A percentile compares a stretch with the other conserved stretches of the same genome.
Evolutionary conservation across 148 eudicot species (phyloP).

Genomic region (Arctostaphylos glauca): DNA sequence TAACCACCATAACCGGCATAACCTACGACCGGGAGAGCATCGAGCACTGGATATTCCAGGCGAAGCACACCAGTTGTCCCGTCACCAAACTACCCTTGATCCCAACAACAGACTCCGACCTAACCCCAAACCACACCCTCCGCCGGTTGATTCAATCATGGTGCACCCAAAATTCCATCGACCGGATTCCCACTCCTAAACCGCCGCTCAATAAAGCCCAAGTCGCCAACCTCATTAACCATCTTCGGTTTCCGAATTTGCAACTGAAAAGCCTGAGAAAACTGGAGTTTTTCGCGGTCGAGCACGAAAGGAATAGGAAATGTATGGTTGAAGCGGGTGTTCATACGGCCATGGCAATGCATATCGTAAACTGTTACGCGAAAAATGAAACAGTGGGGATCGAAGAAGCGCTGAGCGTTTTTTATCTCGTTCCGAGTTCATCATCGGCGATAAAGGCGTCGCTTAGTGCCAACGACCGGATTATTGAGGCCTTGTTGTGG

Average conservation of each 20-base stretch:
- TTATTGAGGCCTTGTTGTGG: constrained; percentile 36
- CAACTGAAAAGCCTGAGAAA: constrained; percentile 26
- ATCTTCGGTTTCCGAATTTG: constrained; percentile 18
- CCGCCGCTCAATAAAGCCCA: constrained; percentile 18
- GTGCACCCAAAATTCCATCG: constrained; percentile 30
- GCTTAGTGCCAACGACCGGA: neutral
- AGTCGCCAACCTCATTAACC: constrained; percentile 20
- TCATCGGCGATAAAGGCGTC: neutral
- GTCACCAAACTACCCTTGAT: constrained; percentile 40
- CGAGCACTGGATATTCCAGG: constrained; percentile 39
- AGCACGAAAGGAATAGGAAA: constrained; percentile 26
- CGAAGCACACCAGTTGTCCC: constrained; percentile 33
- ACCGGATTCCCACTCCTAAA: constrained; percentile 25
- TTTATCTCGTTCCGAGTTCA: constrained; percentile 18
- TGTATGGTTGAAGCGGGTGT: constrained; percentile 33
- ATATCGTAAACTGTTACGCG: constrained; percentile 25
- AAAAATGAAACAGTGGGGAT: constrained; percentile 15
- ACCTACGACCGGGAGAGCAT: constrained; percentile 57
- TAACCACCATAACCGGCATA: constrained; percentile 39
- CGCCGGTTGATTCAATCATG: constrained; percentile 47
- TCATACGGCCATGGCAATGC: constrained; percentile 17
- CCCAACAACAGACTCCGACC: constrained; percentile 9
- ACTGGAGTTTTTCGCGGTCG: constrained; percentile 27
- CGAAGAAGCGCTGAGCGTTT: constrained; percentile 32
- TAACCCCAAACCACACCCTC: constrained; percentile 51